A percentile compares a stretch with the other conserved stretches of the same genome.
Conservation (phyloP, 164 flowering plant genomes). For the Euptelea pleiosperma region DNA sequence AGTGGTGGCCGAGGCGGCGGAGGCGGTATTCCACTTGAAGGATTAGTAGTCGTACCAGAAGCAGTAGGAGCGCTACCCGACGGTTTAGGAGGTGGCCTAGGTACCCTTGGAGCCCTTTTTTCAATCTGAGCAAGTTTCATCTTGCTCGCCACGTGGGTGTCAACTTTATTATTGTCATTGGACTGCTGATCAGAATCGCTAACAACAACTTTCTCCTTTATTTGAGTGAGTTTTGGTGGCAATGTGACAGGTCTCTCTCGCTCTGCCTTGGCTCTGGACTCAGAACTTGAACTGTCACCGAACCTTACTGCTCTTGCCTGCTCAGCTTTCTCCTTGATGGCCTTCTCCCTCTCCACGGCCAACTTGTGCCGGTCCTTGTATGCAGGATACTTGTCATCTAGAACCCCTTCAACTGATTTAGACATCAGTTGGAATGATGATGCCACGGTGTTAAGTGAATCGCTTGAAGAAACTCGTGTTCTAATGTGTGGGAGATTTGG, state of each 20-base stretch:
- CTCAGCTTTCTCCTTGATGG: slow-evolving; percentile 78
- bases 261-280: slow-evolving; percentile 27
- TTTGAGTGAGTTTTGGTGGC: slow-evolving; percentile 71
- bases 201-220: slow-evolving; percentile 60
- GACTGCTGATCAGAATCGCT: slow-evolving; percentile 42
- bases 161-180: slow-evolving; percentile 38
- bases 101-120: slow-evolving; percentile 77
- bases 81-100: slow-evolving; percentile 80
- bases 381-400: slow-evolving; percentile 90
- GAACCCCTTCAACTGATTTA: slow-evolving; percentile 77
- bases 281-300: slow-evolving; percentile 36
- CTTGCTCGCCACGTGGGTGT: slow-evolving; percentile 55
- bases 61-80: slow-evolving; percentile 39
- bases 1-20: slow-evolving; percentile 57
- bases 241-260: slow-evolving; percentile 34
- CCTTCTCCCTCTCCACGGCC: slow-evolving; percentile 86
- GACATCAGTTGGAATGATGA: slow-evolving; percentile 88
- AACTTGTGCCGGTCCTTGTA: slow-evolving; percentile 88
- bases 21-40: slow-evolving; percentile 39
- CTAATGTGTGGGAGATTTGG: slow-evolving; percentile 49
- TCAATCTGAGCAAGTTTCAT: slow-evolving; percentile 72
- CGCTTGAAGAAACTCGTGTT: slow-evolving; percentile 45
- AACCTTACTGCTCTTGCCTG: slow-evolving; percentile 80
- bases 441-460: slow-evolving; percentile 62
- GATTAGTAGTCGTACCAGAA: slow-evolving; percentile 25